Base-by-base conservation (phyloP, 169 alveolate species). In the Cardiosporidium cionae region DNA sequence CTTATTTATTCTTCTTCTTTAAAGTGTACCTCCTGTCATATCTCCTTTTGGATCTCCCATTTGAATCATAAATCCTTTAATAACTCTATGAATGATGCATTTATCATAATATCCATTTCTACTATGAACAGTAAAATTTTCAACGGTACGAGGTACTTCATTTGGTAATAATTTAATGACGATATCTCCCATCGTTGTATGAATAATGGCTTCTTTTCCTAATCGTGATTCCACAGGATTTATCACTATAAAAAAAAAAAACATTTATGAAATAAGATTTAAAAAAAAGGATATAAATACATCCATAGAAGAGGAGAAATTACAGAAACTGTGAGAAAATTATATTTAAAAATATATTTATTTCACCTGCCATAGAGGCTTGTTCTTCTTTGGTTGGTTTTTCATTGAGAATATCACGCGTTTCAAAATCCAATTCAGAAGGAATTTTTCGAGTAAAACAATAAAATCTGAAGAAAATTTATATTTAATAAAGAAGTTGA, bases 21-120 rank as follows among this genome's bases (percentile, higher is more conserved):
- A n/a, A n/a, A n/a, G n/a, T n/a, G n/a, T n/a, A 32, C 99, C 99
- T 2, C 99, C 99, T 25, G 98, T 95, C 33, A 99, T 99, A 86
- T 96, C 96, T 4, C 99, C 99, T 65, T 88, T 86, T 4, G 99
- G 99, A 76, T 96, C 99, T 5, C 99, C 99, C 32, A 98, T 95
- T 80, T 97, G 98, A 32, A 97, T 93, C 99, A 97, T 96, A 89
- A 97, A 97, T 70, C 95, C 93, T 77, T 94, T 94, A 63, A 95
- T 78, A 71, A 85, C 88, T 65, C 93, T 76, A 72, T 91, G 95
- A 74, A 93, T 90, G 29, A 85, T 79, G 54, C 80, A 37, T 31
- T 86, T 84, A 75, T 88, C 87, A 70, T 86, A 92, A 44, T 76
- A 76, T 32, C 98, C 98, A 78, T 92, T 95, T 85, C 88, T 86